Base-by-base conservation (phyloP, 2,329 filamentous ascomycete genomes). In the Nothomitra cinnamomea region DNA sequence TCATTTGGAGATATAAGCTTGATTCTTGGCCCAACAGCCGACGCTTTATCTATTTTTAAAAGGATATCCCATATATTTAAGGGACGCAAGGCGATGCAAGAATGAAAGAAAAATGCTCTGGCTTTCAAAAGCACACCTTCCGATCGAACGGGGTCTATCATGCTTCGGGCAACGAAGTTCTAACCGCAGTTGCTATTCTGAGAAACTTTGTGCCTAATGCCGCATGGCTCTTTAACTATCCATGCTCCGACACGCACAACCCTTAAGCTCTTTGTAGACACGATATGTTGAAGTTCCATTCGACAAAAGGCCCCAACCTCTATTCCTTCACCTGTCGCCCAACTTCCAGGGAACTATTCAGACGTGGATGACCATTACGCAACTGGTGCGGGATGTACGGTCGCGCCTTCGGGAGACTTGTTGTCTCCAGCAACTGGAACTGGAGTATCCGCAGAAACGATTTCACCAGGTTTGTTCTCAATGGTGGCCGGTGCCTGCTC, bases 401-500 rank as follows among this genome's bases (percentile, higher is more conserved):
- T 28, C 6, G 21, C 50, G 35, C n/a, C 50, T 15, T 41, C 21
- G 24, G 35, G 6, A 19, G 50, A 25, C 24, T 52, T 52, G 17
- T 38, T 17, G 10, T 13, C 50, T 10, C 8, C 40, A 51, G 22
- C 19, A 17, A 22, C 19, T 4, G 42, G 19, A 6, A 7, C 21
- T 6, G 15, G 12, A 36, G 22, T 15, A 32, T 49, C 45, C 4
- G 15, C 28, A 8, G 52, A 4, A 21, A 53, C 41, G 19, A 36
- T 49, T 17, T 24, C 41, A 5, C 38, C 54, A 5, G 55, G 52
- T 41, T 36, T 41, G 36, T 56, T 51, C 38, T 57, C 53, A 53
- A 66, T 67, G 38, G 57, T 55, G 59, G 42, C 60, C 59, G 51
- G 53, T 57, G 2, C 56, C 36, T 54, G 24, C 60, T 60, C 60